Evolutionary conservation across 768 basidiomycete genomes (phyloP).

Genomic region (Leccinum barrowsii): DNA sequence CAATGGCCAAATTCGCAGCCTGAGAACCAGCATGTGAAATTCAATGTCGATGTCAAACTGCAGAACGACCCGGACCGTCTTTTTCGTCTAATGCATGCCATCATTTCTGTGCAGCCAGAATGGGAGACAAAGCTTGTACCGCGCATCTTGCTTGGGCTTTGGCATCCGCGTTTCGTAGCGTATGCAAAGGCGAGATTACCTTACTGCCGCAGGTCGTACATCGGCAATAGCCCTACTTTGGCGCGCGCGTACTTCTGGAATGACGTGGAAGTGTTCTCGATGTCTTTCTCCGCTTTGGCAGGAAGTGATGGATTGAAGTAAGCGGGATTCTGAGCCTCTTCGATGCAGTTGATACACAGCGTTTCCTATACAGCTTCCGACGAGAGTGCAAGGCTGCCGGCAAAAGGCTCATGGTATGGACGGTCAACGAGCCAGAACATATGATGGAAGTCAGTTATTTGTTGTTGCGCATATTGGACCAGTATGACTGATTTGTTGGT

Average conservation of each 20-base stretch:
- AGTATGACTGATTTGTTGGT: constrained; percentile 1
- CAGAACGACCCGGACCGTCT: constrained; percentile 88
- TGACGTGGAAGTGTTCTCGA: constrained; percentile 81
- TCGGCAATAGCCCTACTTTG: constrained; percentile 66
- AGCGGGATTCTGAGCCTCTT: constrained; percentile 14
- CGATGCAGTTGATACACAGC: constrained; percentile 1
- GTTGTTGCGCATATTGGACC: background rate
- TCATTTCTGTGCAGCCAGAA: constrained; percentile 57
- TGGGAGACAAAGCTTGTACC: constrained; percentile 80
- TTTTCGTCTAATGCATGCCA: constrained; percentile 72
- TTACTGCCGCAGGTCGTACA: constrained; percentile 82
- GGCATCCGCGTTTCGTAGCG: constrained; percentile 87
- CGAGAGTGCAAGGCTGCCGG: constrained; percentile 72
- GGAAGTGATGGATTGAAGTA: constrained; percentile 71
- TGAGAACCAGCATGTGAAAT: constrained; percentile 71
- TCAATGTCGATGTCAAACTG: constrained; percentile 91
- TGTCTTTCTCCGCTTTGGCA: constrained; percentile 70
- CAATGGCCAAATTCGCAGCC: constrained; percentile 39
- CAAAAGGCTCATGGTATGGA: constrained; percentile 93
- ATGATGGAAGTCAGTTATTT: constrained; percentile 76
- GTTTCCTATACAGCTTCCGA: constrained; percentile 56
- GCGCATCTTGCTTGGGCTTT: constrained; percentile 75
- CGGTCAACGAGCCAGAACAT: constrained; percentile 84
- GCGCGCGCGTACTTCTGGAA: constrained; percentile 90
- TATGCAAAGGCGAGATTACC: constrained; percentile 75